These are phyloP conservation scores for Sporothrix globosa DNA, from an alignment of 2,329 filamentous ascomycete species.

Conservation along the genomic window DNA sequence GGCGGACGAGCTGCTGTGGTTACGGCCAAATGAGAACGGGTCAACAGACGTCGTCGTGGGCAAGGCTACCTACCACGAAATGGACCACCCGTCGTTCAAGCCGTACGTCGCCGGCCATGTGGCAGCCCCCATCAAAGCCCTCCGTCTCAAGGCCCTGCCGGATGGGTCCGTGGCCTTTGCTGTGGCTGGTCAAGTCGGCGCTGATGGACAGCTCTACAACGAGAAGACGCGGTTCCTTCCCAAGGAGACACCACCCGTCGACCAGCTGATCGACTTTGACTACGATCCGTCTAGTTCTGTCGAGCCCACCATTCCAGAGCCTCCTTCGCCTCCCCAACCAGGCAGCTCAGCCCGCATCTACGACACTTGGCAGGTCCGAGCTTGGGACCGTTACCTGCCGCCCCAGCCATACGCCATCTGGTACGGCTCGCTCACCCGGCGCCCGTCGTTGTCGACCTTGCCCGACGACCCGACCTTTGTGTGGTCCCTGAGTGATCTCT, in stretches of 20 bases:
- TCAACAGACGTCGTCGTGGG: slow-evolving; percentile 43
- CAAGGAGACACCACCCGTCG: background rate
- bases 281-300: background rate
- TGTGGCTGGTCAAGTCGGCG: slow-evolving; percentile 43
- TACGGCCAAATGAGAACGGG: slow-evolving; percentile 38
- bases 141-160: slow-evolving; percentile 44
- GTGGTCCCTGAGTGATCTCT: slow-evolving; percentile 43
- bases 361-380: slow-evolving; percentile 43
- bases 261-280: background rate
- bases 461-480: slow-evolving; percentile 33
- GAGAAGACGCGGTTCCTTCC: slow-evolving; percentile 28
- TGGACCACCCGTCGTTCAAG: background rate
- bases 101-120: slow-evolving; percentile 42
- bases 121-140: slow-evolving; percentile 41
- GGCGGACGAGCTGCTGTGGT: slow-evolving; percentile 42
- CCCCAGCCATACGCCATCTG: slow-evolving; percentile 45
- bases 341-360: slow-evolving; percentile 44
- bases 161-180: slow-evolving; percentile 46
- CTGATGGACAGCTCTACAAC: slow-evolving; percentile 44
- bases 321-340: background rate
- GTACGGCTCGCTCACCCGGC: slow-evolving; percentile 43
- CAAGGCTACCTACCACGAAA: slow-evolving; percentile 34
- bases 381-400: slow-evolving; percentile 43
- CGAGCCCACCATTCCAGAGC: background rate
- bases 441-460: background rate